Evolutionary conservation across 345 rosid species (phyloP).

Genomic region (Murraya koenigii): DNA sequence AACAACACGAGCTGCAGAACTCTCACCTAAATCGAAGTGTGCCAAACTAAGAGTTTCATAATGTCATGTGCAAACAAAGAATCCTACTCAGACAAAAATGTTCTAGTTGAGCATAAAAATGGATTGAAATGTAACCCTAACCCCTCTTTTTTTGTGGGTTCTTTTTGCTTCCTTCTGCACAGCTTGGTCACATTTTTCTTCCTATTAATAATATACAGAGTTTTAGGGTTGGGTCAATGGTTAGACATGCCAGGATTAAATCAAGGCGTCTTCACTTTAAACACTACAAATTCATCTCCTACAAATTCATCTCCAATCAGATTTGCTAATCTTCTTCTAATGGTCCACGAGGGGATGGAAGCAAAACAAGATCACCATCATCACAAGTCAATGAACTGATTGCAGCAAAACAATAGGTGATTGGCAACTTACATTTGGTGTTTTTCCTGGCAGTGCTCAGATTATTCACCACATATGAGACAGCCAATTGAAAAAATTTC

Average conservation of each 20-base stretch:
- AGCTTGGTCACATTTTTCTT: background rate
- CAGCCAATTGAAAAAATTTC: conserved; percentile 6
- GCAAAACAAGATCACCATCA: background rate
- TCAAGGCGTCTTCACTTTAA: background rate
- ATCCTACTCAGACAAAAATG: background rate
- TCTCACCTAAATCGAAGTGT: background rate
- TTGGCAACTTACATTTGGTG: conserved; percentile 57
- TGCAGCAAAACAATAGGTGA: conserved; percentile 5
- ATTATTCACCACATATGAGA: conserved; percentile 13
- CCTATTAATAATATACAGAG: no score
- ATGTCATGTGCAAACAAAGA: background rate
- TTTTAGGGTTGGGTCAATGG: background rate
- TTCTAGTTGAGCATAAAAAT: background rate
- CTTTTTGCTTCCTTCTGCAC: background rate
- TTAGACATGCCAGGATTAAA: background rate
- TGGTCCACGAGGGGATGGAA: background rate
- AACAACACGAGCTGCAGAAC: background rate
- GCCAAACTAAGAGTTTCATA: background rate
- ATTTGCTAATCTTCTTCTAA: background rate
- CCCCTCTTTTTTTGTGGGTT: background rate
- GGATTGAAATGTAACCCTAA: background rate
- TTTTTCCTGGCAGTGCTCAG: conserved; percentile 49
- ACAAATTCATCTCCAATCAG: background rate
- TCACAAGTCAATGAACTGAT: background rate
- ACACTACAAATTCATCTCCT: background rate